Evolutionary conservation across 805 yeast species (phyloP).

Genomic region (Pichia occidentalis): DNA sequence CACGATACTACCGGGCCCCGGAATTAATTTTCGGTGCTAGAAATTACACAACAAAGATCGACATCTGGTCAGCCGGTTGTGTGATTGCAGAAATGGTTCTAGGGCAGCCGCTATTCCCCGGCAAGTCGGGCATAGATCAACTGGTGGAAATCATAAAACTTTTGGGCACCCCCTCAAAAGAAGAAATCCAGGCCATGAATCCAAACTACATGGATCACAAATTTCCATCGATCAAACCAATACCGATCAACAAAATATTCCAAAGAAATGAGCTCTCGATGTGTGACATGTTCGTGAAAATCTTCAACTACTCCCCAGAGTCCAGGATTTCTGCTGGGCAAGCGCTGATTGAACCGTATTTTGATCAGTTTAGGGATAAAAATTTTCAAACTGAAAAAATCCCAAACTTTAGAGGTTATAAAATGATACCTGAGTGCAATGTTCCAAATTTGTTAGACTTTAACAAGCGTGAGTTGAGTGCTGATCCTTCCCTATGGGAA

Average conservation of each 20-base stretch:
- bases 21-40: slow-evolving; percentile 97
- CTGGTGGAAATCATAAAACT: slow-evolving; percentile 94
- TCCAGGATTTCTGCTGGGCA: slow-evolving; percentile 55
- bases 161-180: slow-evolving; percentile 89
- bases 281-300: slow-evolving; percentile 47
- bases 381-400: slow-evolving; percentile 15
- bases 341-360: slow-evolving; percentile 46
- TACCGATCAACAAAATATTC: slow-evolving; percentile 63
- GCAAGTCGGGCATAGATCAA: slow-evolving; percentile 96
- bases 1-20: slow-evolving; percentile 95
- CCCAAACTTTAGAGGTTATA: slow-evolving; percentile 36
- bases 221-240: slow-evolving; percentile 80
- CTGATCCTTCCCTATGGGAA: slow-evolving; percentile 34
- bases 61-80: slow-evolving; percentile 96
- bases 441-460: slow-evolving; percentile 49
- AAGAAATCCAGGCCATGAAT: slow-evolving; percentile 90
- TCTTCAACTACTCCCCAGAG: slow-evolving; percentile 63
- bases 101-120: slow-evolving; percentile 97
- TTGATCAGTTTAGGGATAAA: slow-evolving; percentile 43
- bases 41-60: slow-evolving; percentile 92
- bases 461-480: slow-evolving; percentile 44
- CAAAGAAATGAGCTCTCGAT: slow-evolving; percentile 48
- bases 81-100: slow-evolving; percentile 94
- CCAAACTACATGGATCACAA: slow-evolving; percentile 96
- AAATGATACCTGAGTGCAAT: slow-evolving; percentile 28